Conservation (phyloP, 2,329 filamentous ascomycete genomes). For the Ophiosphaerella herpotricha region DNA sequence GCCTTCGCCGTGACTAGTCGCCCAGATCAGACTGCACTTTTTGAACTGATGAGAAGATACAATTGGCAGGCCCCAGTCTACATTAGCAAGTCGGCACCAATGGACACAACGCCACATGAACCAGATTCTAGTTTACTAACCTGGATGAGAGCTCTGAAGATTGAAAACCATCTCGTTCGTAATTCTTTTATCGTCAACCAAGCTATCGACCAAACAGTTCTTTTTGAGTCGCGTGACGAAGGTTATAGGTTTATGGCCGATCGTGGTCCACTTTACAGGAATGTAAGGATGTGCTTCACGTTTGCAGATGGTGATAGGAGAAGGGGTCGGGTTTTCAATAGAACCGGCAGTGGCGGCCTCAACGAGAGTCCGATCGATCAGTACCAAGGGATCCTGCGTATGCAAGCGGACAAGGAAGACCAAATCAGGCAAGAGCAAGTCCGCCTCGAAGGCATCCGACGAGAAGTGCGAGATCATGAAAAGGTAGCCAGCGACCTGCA, state of each 20-base stretch:
- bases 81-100: constrained; percentile 62
- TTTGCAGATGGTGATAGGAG: constrained; percentile 66
- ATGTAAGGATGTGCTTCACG: constrained; percentile 75
- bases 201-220: constrained; percentile 79
- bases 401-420: constrained; percentile 75
- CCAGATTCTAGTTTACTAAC: constrained; percentile 76
- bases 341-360: constrained; percentile 50
- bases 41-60: constrained; percentile 64
- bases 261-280: constrained; percentile 55
- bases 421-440: constrained; percentile 63
- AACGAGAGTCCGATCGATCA: constrained; percentile 59
- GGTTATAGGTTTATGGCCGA: constrained; percentile 73
- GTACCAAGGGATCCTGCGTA: constrained; percentile 65
- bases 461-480: constrained; percentile 33
- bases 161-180: constrained; percentile 77
- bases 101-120: constrained; percentile 70
- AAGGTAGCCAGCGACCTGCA: constrained; percentile 37
- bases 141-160: constrained; percentile 75
- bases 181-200: constrained; percentile 84
- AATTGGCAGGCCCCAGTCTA: constrained; percentile 63
- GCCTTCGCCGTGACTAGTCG: constrained; percentile 83
- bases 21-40: constrained; percentile 72
- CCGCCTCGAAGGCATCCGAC: constrained; percentile 58
- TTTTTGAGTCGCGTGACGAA: constrained; percentile 70
- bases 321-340: constrained; percentile 58